Evolutionary conservation across 257 asterid species (phyloP), one percentile per base, ranked within the genome.

Genomic region (Nemophila menziesii): DNA sequence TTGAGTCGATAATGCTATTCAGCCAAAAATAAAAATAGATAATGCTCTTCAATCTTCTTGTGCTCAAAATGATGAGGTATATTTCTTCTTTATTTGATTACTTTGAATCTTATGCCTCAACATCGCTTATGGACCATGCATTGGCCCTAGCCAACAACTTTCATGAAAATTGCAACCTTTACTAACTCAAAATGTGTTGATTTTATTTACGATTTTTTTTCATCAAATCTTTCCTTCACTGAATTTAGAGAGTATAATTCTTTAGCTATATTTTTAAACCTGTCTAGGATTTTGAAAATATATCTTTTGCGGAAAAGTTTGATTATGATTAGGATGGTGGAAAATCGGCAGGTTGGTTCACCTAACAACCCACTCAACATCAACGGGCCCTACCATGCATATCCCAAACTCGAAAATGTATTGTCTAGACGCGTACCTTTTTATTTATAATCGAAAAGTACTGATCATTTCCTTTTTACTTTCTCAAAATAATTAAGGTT

Each of bases 331-430:
- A 29, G 36, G 36, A 29, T 29, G 36, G n/a, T 22, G 52, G 21
- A 22, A 20, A 47, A 15, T 20, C 33, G 17, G 34, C 17, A 11
- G 29, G 12, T 8, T 27, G 20, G 43, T 43, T 43, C 56, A 70
- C 78, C 78, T 33, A 70, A 62, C 49, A 56, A 20, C 51, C 46
- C 69, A 56, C 55, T 51, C 23, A 41, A 17, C 27, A 4, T 22
- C 22, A 1, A 22, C 9, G 56, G 55, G 41, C 38, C 59, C 60
- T 33, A 15, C 63, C 65, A 61, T n/a, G n/a, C n/a, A n/a, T 61
- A 57, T 54, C 56, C 56, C 44, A 13, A 57, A 44, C 50, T 39
- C 53, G 29, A 50, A 49, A 48, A 36, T 16, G 56, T 44, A 40
- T 21, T 43, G 29, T 19, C 41, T 22, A 29, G 36, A n/a, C 19